A percentile compares a stretch with the other conserved stretches of the same genome.
Evolutionary conservation across 2,329 filamentous ascomycete species (phyloP).

Genomic region (Phialemonium atrogriseum): DNA sequence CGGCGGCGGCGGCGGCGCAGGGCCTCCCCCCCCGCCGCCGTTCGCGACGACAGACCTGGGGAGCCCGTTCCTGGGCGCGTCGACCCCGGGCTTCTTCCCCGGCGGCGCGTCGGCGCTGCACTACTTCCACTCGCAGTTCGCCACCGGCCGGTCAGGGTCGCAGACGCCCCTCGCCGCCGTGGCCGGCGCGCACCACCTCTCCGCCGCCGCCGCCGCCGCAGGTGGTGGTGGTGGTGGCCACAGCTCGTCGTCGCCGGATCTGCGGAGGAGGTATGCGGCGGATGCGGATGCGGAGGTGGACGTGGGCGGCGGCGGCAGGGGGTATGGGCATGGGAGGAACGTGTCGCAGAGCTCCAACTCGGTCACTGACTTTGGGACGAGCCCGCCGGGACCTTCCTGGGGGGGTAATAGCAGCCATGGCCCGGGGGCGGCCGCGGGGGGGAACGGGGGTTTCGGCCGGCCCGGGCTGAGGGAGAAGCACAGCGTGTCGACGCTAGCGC

Average conservation of each 20-base stretch:
- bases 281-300: not conserved
- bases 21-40: slow-evolving; percentile 13
- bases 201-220: slow-evolving; percentile 25
- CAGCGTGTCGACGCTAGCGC: slow-evolving; percentile 53
- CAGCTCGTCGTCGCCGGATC: slow-evolving; percentile 2
- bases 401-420: slow-evolving; percentile 20
- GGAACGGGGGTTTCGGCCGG: slow-evolving; percentile 5
- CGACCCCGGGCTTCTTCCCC: slow-evolving; percentile 51
- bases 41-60: too few relatives aligned
- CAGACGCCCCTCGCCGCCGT: slow-evolving; percentile 3
- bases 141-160: slow-evolving; percentile 15
- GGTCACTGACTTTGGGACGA: slow-evolving; percentile 15
- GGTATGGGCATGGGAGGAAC: slow-evolving; percentile 5
- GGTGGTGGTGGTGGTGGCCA: not conserved
- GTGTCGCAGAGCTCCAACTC: slow-evolving; percentile 22
- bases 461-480: slow-evolving; percentile 45
- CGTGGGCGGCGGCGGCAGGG: not conserved
- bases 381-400: slow-evolving; percentile 3
- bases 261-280: too few relatives aligned
- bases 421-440: slow-evolving; percentile 2
- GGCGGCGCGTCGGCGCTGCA: slow-evolving; percentile 70
- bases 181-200: slow-evolving; percentile 53
- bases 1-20: slow-evolving; percentile 18
- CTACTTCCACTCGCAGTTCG: slow-evolving; percentile 75
- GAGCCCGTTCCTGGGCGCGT: slow-evolving; percentile 49